Evolutionary conservation across 2,329 filamentous ascomycete genomes (phyloP).

Genomic region (Exophiala dermatitidis): DNA sequence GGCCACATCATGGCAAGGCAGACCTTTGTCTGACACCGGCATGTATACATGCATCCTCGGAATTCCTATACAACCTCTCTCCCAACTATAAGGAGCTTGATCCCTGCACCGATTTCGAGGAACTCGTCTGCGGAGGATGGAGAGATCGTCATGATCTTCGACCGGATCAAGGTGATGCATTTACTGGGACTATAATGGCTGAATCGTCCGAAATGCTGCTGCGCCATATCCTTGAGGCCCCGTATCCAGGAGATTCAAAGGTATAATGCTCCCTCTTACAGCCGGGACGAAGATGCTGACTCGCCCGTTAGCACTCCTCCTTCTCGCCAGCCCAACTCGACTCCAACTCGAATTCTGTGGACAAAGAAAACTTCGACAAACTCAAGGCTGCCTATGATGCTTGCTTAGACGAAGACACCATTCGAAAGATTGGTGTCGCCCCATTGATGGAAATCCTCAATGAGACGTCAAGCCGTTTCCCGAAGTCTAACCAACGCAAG

Average conservation of each 20-base stretch:
- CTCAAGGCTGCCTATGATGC: constrained; percentile 58
- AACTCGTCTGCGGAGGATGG: constrained; percentile 63
- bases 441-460: constrained; percentile 53
- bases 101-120: constrained; percentile 62
- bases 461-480: constrained; percentile 40
- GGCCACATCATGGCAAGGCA: background rate
- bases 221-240: constrained; percentile 56
- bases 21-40: constrained; percentile 51
- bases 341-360: constrained; percentile 15
- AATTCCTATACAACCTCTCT: constrained; percentile 56
- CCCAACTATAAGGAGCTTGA: constrained; percentile 57
- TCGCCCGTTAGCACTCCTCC: constrained; percentile 12
- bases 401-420: constrained; percentile 56
- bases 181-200: constrained; percentile 54
- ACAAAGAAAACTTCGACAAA: constrained; percentile 57
- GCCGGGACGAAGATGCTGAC: constrained; percentile 1
- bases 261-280: constrained; percentile 32
- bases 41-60: constrained; percentile 57
- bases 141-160: constrained; percentile 57
- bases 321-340: constrained; percentile 19
- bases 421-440: constrained; percentile 49
- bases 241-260: constrained; percentile 36
- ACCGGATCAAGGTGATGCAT: constrained; percentile 54
- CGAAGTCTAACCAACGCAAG: constrained; percentile 21
- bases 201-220: constrained; percentile 54